Percentiles rank a stretch among this genome's conserved stretches.
phyloP scores from a whole-genome alignment of 73 alveolate species.

The Paramecium primaurelia region DNA sequence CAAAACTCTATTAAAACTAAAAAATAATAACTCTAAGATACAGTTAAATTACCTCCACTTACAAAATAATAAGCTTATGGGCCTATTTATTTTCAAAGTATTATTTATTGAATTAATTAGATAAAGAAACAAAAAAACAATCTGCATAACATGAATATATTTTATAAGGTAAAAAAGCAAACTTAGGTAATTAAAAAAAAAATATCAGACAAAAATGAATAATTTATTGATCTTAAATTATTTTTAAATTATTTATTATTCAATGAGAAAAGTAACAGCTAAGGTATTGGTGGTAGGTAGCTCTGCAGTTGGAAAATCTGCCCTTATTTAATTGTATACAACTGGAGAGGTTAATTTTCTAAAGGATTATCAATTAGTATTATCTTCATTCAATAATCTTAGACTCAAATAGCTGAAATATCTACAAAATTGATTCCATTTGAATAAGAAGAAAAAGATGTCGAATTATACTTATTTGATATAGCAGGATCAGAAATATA shows the following conservation, averaged over 20 bases:
- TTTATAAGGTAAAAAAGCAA: conserved; percentile 37
- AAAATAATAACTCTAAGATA: not conserved
- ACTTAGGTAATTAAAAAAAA: not conserved
- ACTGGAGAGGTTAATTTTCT: conserved; percentile 45
- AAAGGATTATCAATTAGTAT: conserved; percentile 52
- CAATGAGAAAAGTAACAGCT: conserved; percentile 35
- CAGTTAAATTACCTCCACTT: not conserved
- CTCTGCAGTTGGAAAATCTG: conserved; percentile 52
- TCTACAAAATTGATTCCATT: conserved; percentile 44
- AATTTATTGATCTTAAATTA: not conserved
- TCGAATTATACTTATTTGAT: conserved; percentile 51
- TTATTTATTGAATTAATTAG: not conserved
- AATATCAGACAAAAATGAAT: conserved; percentile 24
- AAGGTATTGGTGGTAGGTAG: conserved; percentile 41
- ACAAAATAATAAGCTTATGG: not conserved
- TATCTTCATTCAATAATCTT: not conserved
- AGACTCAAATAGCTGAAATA: conserved; percentile 57
- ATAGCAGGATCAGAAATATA: conserved; percentile 54
- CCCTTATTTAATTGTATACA: conserved; percentile 20
- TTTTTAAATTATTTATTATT: not conserved
- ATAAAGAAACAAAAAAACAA: conserved; percentile 15
- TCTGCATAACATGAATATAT: conserved; percentile 12
- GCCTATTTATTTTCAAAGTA: not conserved
- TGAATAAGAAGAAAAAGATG: conserved; percentile 51
- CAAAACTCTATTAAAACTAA: not conserved